These are phyloP conservation scores for Narthecium ossifragum DNA, from an alignment of 106 monocot genomes.

Conservation along the genomic window DNA sequence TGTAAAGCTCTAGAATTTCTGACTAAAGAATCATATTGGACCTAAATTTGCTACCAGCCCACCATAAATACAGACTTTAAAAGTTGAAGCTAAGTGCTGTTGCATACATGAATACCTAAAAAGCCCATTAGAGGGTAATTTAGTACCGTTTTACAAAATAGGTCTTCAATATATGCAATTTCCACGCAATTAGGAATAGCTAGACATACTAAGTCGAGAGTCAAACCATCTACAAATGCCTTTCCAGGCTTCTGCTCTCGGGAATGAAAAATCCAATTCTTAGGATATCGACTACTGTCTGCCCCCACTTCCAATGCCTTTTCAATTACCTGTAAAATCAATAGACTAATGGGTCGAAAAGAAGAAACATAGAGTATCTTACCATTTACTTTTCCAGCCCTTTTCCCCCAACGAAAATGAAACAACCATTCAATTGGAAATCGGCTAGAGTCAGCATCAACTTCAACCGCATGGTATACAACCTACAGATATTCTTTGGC, in stretches of 20 bases:
- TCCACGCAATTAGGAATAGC: constrained; percentile 6
- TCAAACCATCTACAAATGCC: constrained; percentile 83
- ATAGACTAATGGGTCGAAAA: constrained; percentile 26
- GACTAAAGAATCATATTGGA: too few relatives aligned
- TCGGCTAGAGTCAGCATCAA: constrained; percentile 55
- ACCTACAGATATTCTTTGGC: constrained; percentile 56
- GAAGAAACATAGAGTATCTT: constrained; percentile 10
- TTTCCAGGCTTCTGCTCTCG: constrained; percentile 89
- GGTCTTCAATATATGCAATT: too few relatives aligned
- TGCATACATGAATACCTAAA: too few relatives aligned
- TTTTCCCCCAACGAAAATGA: constrained; percentile 90
- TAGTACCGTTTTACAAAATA: too few relatives aligned
- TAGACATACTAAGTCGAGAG: constrained; percentile 12
- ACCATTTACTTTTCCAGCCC: constrained; percentile 70
- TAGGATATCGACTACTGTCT: constrained; percentile 79
- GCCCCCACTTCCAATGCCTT: constrained; percentile 89
- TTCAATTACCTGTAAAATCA: constrained; percentile 77
- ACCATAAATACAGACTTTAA: too few relatives aligned
- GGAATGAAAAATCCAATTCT: constrained; percentile 87
- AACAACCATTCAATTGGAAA: constrained; percentile 88
- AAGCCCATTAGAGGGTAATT: too few relatives aligned
- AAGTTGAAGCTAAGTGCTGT: too few relatives aligned
- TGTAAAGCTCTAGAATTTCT: too few relatives aligned
- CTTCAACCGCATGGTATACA: constrained; percentile 64
- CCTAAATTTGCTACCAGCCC: too few relatives aligned